Conservation (phyloP, 108 stramenopile genomes). For the Halocafeteria seosinensis region DNA sequence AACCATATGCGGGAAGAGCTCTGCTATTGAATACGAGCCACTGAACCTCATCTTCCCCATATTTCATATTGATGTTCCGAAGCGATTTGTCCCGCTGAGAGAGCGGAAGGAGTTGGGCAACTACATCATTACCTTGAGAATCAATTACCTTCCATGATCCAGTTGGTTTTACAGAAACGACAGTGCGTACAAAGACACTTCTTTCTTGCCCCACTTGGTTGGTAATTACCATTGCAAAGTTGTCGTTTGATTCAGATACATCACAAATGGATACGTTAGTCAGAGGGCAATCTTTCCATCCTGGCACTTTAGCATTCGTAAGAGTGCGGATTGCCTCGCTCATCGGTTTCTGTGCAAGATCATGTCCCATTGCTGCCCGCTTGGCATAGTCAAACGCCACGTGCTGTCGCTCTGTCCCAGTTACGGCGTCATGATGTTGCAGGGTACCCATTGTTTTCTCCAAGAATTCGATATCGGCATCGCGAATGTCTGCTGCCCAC, state of each 20-base stretch:
- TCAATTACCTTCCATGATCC: slow-evolving; percentile 10
- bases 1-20: neutral
- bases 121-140: neutral
- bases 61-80: neutral
- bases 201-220: slow-evolving; percentile 49
- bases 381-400: slow-evolving; percentile 75
- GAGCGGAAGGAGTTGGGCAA: neutral
- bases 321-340: slow-evolving; percentile 7
- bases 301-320: neutral
- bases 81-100: neutral
- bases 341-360: slow-evolving; percentile 24
- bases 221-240: slow-evolving; percentile 54
- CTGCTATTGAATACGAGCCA: no score
- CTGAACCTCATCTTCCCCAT: no score
- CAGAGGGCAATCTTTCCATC: slow-evolving; percentile 25
- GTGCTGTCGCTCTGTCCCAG: slow-evolving; percentile 67
- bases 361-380: slow-evolving; percentile 19
- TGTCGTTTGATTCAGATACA: slow-evolving; percentile 21
- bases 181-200: slow-evolving; percentile 31
- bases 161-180: no score
- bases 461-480: slow-evolving; percentile 15
- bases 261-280: slow-evolving; percentile 62
- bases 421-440: slow-evolving; percentile 74
- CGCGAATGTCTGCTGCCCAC: neutral
- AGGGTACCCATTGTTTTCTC: slow-evolving; percentile 59